Percentiles rank a stretch among this genome's conserved stretches.
phyloP scores from a whole-genome alignment of 805 yeast genomes.

The Lachancea kluyveri region DNA sequence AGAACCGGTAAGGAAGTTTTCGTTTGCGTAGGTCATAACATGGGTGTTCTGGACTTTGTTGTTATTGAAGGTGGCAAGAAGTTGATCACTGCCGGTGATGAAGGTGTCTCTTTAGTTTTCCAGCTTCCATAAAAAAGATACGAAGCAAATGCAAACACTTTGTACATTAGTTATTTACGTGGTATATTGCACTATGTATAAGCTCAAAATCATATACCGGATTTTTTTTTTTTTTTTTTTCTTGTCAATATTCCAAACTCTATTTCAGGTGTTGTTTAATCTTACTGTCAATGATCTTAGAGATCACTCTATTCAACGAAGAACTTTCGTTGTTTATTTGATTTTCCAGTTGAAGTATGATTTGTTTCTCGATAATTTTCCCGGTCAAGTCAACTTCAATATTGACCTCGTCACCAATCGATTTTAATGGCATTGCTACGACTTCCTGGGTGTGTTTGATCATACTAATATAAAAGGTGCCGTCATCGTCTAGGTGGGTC shows the following conservation, averaged over 20 bases:
- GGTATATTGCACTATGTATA: no score
- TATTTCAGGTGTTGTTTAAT: conserved; percentile 1
- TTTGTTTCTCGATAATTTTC: conserved; percentile 84
- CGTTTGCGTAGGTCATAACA: conserved; percentile 85
- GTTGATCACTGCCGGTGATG: conserved; percentile 92
- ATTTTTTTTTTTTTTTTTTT: no score
- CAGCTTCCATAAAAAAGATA: conserved; percentile 31
- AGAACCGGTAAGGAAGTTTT: conserved; percentile 76
- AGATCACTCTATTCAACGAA: conserved; percentile 44
- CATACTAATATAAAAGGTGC: conserved; percentile 78
- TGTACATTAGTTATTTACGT: conserved; percentile 1
- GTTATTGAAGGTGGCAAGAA: conserved; percentile 58
- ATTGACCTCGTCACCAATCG: conserved; percentile 62
- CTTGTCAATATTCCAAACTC: no score
- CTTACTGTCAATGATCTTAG: conserved; percentile 41
- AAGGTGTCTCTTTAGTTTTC: conserved; percentile 82
- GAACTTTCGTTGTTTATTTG: conserved; percentile 47
- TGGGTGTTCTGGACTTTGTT: conserved; percentile 88
- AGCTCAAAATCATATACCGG: no score
- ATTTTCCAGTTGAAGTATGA: conserved; percentile 47
- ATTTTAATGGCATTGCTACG: conserved; percentile 66
- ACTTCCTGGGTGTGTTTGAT: conserved; percentile 82
- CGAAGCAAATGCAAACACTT: background rate
- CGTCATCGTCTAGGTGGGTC: conserved; percentile 61
- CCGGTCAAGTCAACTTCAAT: conserved; percentile 95